phyloP scores from a whole-genome alignment of 768 basidiomycete genomes.

The Agrocybe pediades region DNA sequence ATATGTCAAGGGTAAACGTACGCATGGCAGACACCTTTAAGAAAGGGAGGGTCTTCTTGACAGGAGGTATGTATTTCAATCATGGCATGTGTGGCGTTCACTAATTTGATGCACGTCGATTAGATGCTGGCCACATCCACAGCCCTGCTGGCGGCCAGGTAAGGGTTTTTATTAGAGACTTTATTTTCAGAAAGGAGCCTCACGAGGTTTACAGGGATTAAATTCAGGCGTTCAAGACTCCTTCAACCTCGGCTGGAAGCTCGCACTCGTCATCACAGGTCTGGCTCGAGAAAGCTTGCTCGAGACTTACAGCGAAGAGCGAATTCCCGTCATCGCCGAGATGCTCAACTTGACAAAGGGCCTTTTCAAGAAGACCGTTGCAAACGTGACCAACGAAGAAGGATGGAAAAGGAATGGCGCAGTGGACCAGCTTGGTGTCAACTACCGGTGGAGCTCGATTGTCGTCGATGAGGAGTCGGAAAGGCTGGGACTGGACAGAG shows the following conservation, averaged over 20 bases:
- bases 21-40: conserved; percentile 44
- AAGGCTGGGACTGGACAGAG: background rate
- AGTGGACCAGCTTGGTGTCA: conserved; percentile 49
- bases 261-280: conserved; percentile 32
- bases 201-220: conserved; percentile 21
- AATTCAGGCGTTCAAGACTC: conserved; percentile 35
- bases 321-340: conserved; percentile 32
- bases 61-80: conserved; percentile 36
- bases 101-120: background rate
- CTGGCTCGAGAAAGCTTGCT: conserved; percentile 29
- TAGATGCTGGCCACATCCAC: conserved; percentile 33
- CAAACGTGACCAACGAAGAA: conserved; percentile 8
- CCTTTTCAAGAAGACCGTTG: conserved; percentile 17
- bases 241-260: conserved; percentile 40
- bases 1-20: background rate
- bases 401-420: conserved; percentile 23
- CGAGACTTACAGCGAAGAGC: conserved; percentile 30
- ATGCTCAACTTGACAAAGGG: conserved; percentile 32
- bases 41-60: conserved; percentile 42
- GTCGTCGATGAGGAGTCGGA: conserved; percentile 39
- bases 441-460: conserved; percentile 53
- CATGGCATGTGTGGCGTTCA: too few relatives aligned
- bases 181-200: background rate
- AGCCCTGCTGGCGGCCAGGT: conserved; percentile 33
- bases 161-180: background rate